These are phyloP conservation scores for Achaetomium macrosporum DNA, from an alignment of 2,329 filamentous ascomycete genomes.

Conservation along the genomic window DNA sequence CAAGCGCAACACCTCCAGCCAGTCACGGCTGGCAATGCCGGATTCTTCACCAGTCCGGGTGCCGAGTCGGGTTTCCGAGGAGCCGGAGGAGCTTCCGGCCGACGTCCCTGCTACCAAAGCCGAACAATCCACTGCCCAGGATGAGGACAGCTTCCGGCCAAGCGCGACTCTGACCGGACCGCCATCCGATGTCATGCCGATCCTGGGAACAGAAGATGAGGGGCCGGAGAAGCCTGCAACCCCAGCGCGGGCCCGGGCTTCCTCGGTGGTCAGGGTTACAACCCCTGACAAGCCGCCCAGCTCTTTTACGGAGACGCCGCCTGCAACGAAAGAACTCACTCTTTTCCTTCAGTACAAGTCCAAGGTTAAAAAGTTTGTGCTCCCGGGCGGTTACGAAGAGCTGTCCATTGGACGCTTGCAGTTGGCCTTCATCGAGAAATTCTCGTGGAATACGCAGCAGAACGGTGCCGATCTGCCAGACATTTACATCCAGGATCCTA, in stretches of 20 bases:
- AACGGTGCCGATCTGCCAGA: conserved; percentile 90
- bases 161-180: conserved; percentile 57
- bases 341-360: conserved; percentile 95
- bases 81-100: conserved; percentile 34
- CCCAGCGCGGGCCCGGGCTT: conserved; percentile 4
- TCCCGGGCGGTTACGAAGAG: conserved; percentile 76
- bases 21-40: conserved; percentile 31
- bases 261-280: conserved; percentile 10
- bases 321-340: conserved; percentile 77
- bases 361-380: conserved; percentile 92
- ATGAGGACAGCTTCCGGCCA: conserved; percentile 57
- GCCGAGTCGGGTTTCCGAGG: conserved; percentile 59
- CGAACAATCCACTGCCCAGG: conserved; percentile 47
- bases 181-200: conserved; percentile 43
- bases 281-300: conserved; percentile 45
- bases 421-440: conserved; percentile 97
- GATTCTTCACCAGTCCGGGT: conserved; percentile 60
- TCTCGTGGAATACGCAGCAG: conserved; percentile 96
- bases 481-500: conserved; percentile 94
- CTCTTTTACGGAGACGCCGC: conserved; percentile 59
- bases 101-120: conserved; percentile 25
- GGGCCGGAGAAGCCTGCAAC: conserved; percentile 15
- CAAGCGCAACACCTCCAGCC: conserved; percentile 43
- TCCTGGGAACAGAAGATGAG: conserved; percentile 28
- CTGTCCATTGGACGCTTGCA: conserved; percentile 84